Conservation (phyloP, 1,284 basidiomycete genomes). For the Porodaedalea pini region DNA sequence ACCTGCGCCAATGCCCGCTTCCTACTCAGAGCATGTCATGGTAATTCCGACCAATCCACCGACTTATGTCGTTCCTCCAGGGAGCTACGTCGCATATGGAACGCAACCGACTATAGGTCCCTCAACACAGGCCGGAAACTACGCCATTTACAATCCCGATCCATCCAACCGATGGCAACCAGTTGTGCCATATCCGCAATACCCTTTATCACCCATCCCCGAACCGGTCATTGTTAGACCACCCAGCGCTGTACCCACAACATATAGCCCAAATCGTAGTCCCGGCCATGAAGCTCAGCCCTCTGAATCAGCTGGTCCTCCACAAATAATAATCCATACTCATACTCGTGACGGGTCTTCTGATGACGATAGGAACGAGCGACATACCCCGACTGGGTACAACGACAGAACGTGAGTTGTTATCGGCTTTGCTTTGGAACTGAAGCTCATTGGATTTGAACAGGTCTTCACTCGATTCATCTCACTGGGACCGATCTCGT, state of each 20-base stretch:
- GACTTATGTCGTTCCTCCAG: background rate
- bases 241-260: background rate
- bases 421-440: too few relatives aligned
- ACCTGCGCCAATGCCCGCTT: background rate
- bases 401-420: too few relatives aligned
- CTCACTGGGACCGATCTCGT: background rate
- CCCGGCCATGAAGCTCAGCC: too few relatives aligned
- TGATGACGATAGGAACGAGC: too few relatives aligned
- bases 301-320: too few relatives aligned
- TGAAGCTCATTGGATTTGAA: background rate
- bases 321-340: too few relatives aligned
- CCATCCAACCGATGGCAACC: background rate
- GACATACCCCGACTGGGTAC: too few relatives aligned
- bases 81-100: background rate
- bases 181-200: background rate
- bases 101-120: background rate
- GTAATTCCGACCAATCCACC: background rate
- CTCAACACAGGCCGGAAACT: background rate
- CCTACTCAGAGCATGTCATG: background rate
- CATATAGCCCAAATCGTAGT: too few relatives aligned
- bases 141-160: background rate
- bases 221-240: background rate
- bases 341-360: too few relatives aligned
- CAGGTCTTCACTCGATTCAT: background rate
- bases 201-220: background rate